Conservation (phyloP, 371 early-diverging fungal species). For the Catenaria anguillulae region DNA sequence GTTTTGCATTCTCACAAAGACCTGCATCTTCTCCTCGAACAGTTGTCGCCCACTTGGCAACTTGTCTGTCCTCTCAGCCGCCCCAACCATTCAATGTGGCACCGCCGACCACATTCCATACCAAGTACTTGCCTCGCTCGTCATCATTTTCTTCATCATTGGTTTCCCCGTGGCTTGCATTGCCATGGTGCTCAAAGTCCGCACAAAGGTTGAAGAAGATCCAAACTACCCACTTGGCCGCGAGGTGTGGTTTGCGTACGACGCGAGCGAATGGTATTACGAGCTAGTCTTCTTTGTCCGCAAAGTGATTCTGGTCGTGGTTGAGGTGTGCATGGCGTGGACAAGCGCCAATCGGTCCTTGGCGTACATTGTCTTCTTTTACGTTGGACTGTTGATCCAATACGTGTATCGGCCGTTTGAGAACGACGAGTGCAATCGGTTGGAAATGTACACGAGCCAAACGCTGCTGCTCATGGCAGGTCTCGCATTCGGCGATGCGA, state of each 20-base stretch:
- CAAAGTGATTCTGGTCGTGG: not conserved
- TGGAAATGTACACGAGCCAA: not conserved
- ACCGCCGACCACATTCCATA: not conserved
- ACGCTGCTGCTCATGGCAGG: not conserved
- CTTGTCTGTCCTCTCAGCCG: not conserved
- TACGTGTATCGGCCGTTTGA: not conserved
- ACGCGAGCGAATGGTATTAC: not conserved
- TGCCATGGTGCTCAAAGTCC: not conserved
- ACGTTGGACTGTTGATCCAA: not conserved
- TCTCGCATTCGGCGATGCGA: not conserved
- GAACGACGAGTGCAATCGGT: not conserved
- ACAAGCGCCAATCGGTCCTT: not conserved
- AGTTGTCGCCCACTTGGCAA: not conserved
- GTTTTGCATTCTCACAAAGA: not conserved
- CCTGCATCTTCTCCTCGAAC: no score
- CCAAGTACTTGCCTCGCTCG: not conserved
- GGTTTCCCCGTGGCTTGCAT: not conserved
- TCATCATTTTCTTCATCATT: not conserved
- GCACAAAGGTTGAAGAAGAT: not conserved
- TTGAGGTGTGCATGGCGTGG: not conserved
- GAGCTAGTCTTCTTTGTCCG: constrained; percentile 1
- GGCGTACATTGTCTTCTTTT: not conserved
- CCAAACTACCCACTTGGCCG: constrained; percentile 2
- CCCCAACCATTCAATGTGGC: not conserved
- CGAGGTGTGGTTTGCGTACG: not conserved